phyloP scores from a whole-genome alignment of 2,329 filamentous ascomycete genomes.

The Cryoendolithus antarcticus region DNA sequence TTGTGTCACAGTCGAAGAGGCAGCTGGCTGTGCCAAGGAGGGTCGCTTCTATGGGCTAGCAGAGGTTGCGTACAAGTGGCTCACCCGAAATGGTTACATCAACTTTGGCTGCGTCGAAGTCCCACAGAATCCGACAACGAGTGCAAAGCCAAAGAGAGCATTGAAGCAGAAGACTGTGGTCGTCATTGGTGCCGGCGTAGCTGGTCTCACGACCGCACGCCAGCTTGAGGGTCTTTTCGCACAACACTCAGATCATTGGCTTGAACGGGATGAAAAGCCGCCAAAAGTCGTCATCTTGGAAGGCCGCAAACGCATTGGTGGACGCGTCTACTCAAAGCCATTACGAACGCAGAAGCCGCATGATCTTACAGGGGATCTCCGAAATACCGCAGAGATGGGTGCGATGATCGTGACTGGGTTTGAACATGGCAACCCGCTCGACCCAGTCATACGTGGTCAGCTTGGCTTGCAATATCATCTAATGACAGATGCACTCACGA shows the following conservation, averaged over 20 bases:
- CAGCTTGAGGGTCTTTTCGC: conserved; percentile 78
- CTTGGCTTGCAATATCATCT: conserved; percentile 76
- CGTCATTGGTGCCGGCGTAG: conserved; percentile 87
- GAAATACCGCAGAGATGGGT: conserved; percentile 85
- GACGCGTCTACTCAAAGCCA: conserved; percentile 80
- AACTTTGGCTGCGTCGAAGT: conserved; percentile 87
- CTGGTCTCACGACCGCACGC: conserved; percentile 80
- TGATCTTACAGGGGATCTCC: conserved; percentile 41
- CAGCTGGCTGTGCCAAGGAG: conserved; percentile 80
- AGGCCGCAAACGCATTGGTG: conserved; percentile 75
- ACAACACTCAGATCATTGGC: conserved; percentile 61
- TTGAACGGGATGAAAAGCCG: conserved; percentile 51
- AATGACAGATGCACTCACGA: conserved; percentile 65
- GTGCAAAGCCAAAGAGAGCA: conserved; percentile 24
- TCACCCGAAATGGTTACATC: conserved; percentile 82
- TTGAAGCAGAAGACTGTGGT: conserved; percentile 61
- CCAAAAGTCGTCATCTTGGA: conserved; percentile 74
- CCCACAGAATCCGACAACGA: conserved; percentile 25
- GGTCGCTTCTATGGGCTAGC: conserved; percentile 80
- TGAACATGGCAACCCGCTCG: conserved; percentile 85
- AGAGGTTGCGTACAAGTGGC: conserved; percentile 75
- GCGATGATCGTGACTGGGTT: conserved; percentile 98
- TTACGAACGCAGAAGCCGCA: conserved; percentile 46
- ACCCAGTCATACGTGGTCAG: conserved; percentile 85
- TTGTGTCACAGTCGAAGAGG: conserved; percentile 70